Evolutionary conservation across 192 early-diverging fungal genomes (phyloP).

Genomic region (Rhizoclosmatium globosum): DNA sequence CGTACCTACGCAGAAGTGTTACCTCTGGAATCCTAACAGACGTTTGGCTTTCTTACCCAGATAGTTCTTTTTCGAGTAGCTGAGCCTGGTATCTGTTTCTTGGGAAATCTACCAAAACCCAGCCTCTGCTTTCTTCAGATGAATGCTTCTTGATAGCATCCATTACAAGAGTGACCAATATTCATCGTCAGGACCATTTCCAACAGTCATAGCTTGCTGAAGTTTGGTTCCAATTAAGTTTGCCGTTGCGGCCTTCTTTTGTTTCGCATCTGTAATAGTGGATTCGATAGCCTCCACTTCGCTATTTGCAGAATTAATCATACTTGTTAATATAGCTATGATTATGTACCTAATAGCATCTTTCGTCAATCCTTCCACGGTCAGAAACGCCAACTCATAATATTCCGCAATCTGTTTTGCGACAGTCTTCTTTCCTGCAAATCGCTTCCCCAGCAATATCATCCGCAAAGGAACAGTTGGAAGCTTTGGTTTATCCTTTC

Average conservation of each 20-base stretch:
- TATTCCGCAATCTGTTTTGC: conserved; percentile 50
- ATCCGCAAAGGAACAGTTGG: conserved; percentile 60
- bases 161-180: conserved; percentile 59
- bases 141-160: conserved; percentile 54
- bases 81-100: conserved; percentile 59
- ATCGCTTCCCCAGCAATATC: conserved; percentile 62
- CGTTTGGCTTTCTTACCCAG: conserved; percentile 50
- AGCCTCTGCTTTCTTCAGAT: conserved; percentile 42
- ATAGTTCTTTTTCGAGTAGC: conserved; percentile 64
- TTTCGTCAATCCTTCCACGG: conserved; percentile 56
- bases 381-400: conserved; percentile 49
- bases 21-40: background rate
- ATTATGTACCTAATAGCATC: conserved; percentile 54
- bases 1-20: conserved; percentile 50
- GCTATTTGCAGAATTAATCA: background rate
- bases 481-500: conserved; percentile 39
- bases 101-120: conserved; percentile 65
- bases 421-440: conserved; percentile 57
- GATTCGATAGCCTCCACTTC: conserved; percentile 12
- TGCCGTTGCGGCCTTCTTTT: conserved; percentile 32
- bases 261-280: conserved; percentile 27
- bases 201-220: conserved; percentile 58
- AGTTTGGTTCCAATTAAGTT: conserved; percentile 52
- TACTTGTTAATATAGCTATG: conserved; percentile 16
- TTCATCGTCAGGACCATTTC: conserved; percentile 54